A percentile compares a stretch with the other conserved stretches of the same genome.
phyloP scores from a whole-genome alignment of 805 yeast species.

The Yarrowia sp. region DNA sequence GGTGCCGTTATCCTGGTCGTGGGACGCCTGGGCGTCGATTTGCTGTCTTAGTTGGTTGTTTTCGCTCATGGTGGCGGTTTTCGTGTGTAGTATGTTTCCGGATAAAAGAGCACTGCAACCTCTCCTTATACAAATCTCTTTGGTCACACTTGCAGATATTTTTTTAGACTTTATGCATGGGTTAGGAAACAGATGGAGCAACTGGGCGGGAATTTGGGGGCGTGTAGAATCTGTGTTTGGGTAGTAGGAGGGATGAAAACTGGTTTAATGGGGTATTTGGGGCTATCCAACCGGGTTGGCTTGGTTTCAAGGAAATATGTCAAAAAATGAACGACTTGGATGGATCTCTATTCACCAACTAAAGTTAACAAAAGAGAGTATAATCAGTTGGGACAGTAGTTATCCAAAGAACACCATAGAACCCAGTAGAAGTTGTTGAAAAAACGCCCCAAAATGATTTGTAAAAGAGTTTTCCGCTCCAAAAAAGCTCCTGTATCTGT shows the following conservation, averaged over 20 bases:
- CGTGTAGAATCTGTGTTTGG: no score
- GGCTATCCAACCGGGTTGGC: no score
- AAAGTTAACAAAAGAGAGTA: no score
- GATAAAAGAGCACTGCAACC: background rate
- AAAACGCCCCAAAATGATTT: no score
- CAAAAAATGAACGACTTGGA: no score
- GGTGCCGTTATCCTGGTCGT: slow-evolving; percentile 1
- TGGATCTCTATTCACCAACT: no score
- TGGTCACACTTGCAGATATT: slow-evolving; percentile 24
- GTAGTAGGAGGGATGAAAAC: no score
- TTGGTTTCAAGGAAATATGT: background rate
- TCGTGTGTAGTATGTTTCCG: background rate
- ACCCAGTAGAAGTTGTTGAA: no score
- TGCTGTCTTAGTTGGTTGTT: background rate
- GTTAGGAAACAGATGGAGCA: background rate
- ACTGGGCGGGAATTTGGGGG: background rate
- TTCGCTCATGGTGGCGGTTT: background rate
- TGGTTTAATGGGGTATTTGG: background rate
- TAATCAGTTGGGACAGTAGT: no score
- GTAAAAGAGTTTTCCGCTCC: no score
- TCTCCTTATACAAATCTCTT: background rate
- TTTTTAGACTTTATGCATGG: slow-evolving; percentile 6
- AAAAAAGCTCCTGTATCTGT: no score
- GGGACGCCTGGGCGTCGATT: background rate
- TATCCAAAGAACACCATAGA: no score